Evolutionary conservation across 352 stramenopile species (phyloP).

Genomic region (Thalassiosira mediterranea): DNA sequence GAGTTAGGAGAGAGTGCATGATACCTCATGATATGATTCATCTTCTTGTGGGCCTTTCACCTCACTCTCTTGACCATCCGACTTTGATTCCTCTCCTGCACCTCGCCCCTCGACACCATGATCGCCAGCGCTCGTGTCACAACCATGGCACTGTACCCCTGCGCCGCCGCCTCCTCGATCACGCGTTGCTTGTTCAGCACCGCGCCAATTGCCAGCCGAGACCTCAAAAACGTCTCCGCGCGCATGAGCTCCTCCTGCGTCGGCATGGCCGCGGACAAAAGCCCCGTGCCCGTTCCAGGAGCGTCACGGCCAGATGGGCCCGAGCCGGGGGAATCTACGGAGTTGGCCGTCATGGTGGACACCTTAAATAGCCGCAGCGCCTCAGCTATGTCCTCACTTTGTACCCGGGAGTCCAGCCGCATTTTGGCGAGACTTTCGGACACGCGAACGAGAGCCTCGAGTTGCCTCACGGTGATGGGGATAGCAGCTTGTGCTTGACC

Average conservation of each 20-base stretch:
- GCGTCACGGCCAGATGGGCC: conserved; percentile 16
- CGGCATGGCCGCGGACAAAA: conserved; percentile 50
- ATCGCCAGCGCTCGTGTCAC: conserved; percentile 80
- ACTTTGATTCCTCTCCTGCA: conserved; percentile 85
- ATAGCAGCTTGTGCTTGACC: conserved; percentile 77
- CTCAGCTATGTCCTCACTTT: conserved; percentile 92
- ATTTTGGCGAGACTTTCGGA: conserved; percentile 98
- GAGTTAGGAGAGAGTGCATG: too few relatives aligned
- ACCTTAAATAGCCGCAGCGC: conserved; percentile 97
- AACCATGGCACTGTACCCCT: conserved; percentile 83
- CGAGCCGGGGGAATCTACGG: conserved; percentile 82
- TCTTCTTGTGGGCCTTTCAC: too few relatives aligned
- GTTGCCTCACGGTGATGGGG: conserved; percentile 98
- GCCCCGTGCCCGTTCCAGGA: neutral
- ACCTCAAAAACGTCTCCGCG: conserved; percentile 85
- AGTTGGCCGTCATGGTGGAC: conserved; percentile 97
- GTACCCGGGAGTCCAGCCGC: conserved; percentile 87
- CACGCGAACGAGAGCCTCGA: conserved; percentile 97
- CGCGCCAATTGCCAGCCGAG: conserved; percentile 74
- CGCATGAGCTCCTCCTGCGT: conserved; percentile 81
- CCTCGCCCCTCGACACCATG: conserved; percentile 81
- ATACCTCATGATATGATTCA: too few relatives aligned
- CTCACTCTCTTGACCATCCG: conserved; percentile 82
- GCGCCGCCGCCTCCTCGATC: conserved; percentile 80
- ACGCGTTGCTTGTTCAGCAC: conserved; percentile 83